Evolutionary conservation across 257 asterid species (phyloP).

Genomic region (Ballota nigra): DNA sequence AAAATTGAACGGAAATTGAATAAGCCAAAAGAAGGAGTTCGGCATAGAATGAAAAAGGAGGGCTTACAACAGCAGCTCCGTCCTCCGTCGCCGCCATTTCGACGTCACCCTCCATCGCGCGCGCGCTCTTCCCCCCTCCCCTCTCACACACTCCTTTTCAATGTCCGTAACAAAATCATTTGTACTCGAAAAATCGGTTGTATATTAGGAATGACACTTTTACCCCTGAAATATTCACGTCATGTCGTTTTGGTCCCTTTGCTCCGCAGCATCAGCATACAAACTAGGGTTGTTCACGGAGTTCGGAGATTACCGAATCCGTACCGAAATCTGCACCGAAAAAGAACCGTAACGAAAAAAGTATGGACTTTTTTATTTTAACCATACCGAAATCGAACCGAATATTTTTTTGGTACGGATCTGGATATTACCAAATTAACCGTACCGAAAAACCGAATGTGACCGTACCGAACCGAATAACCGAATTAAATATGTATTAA

Average conservation of each 20-base stretch:
- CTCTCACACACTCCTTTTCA: constrained; percentile 11
- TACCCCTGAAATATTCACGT: constrained; percentile 17
- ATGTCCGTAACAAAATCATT: not conserved
- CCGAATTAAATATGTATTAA: no score
- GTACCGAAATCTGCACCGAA: no score
- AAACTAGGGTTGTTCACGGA: no score
- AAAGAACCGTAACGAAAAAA: no score
- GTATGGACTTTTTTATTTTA: no score
- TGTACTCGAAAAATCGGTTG: not conserved
- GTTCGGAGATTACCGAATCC: no score
- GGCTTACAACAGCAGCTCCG: constrained; percentile 42
- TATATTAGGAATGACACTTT: constrained; percentile 14
- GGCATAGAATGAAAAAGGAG: not conserved
- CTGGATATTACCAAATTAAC: no score
- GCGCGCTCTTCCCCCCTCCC: not conserved
- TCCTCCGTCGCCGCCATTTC: constrained; percentile 64
- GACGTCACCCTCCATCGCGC: constrained; percentile 66
- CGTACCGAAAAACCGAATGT: no score
- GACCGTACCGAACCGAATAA: no score
- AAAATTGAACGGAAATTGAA: not conserved
- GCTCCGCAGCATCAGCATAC: no score
- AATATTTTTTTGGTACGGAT: no score
- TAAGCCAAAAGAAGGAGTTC: not conserved
- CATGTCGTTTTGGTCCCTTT: not conserved
- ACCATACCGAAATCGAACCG: no score